Conservation (phyloP, 257 asterid species). For the Solanum clarkiae region DNA sequence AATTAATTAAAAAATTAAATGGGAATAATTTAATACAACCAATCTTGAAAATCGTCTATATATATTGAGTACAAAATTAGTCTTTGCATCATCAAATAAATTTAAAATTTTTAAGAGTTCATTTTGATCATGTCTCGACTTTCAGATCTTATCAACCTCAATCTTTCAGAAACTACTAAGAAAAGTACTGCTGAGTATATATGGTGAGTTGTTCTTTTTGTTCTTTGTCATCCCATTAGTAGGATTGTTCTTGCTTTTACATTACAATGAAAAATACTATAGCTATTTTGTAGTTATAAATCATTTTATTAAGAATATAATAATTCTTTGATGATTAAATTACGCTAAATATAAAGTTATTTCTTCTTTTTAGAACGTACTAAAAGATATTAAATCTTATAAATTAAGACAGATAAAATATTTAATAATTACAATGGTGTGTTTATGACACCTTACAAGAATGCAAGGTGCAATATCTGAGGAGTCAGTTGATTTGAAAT, state of each 20-base stretch:
- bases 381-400: too few relatives aligned
- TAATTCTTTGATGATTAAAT: too few relatives aligned
- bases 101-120: not conserved
- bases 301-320: too few relatives aligned
- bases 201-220: constrained; percentile 27
- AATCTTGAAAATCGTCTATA: not conserved
- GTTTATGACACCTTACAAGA: too few relatives aligned
- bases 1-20: not conserved
- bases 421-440: too few relatives aligned
- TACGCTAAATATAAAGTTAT: too few relatives aligned
- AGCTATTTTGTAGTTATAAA: too few relatives aligned
- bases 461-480: too few relatives aligned
- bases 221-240: not conserved
- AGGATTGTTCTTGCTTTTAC: not conserved
- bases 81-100: not conserved
- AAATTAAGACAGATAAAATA: too few relatives aligned
- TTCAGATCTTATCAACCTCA: constrained; percentile 47
- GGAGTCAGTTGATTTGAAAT: too few relatives aligned
- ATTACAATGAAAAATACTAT: not conserved
- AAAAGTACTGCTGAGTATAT: constrained; percentile 65
- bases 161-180: constrained; percentile 41
- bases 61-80: not conserved
- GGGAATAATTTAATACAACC: not conserved
- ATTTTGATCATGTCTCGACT: constrained; percentile 36
- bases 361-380: too few relatives aligned